A percentile compares a stretch with the other conserved stretches of the same genome.
Evolutionary conservation across 2,329 filamentous ascomycete species (phyloP).

Genomic region (Acrocalymma vagum): DNA sequence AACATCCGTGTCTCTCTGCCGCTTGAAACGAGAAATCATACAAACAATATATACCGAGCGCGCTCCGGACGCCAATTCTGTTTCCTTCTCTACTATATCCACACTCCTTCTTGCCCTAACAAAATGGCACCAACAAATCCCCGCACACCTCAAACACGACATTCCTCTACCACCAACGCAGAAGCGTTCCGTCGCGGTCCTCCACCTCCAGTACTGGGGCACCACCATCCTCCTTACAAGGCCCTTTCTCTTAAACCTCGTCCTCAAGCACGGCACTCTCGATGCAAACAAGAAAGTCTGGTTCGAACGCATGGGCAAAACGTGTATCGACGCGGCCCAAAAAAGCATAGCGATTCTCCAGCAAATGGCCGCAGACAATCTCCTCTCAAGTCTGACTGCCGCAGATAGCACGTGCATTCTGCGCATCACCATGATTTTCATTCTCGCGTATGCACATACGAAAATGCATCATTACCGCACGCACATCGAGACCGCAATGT

Average conservation of each 20-base stretch:
- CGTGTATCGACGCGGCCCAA: constrained; percentile 42
- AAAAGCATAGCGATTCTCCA: constrained; percentile 36
- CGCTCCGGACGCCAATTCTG: constrained; percentile 27
- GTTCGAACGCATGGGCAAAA: constrained; percentile 44
- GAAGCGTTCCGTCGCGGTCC: constrained; percentile 41
- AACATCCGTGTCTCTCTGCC: constrained; percentile 39
- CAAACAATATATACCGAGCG: constrained; percentile 44
- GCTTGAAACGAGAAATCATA: constrained; percentile 44
- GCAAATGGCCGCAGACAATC: constrained; percentile 34
- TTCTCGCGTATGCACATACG: constrained; percentile 43
- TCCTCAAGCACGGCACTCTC: constrained; percentile 35
- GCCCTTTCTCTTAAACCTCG: constrained; percentile 45
- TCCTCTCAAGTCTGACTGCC: constrained; percentile 41
- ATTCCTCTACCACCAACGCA: constrained; percentile 40
- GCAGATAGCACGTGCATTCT: constrained; percentile 47
- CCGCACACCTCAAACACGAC: constrained; percentile 41
- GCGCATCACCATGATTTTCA: constrained; percentile 44
- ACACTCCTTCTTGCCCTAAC: constrained; percentile 39
- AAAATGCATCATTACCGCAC: constrained; percentile 32
- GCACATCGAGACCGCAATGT: constrained; percentile 35
- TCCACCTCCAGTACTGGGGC: constrained; percentile 47
- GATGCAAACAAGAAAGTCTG: constrained; percentile 37
- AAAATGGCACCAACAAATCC: constrained; percentile 43
- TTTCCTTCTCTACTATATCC: constrained; percentile 45
- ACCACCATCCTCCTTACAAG: constrained; percentile 43